Base-by-base conservation (phyloP, 495 filamentous ascomycete genomes). In the Penicillium canescens region DNA sequence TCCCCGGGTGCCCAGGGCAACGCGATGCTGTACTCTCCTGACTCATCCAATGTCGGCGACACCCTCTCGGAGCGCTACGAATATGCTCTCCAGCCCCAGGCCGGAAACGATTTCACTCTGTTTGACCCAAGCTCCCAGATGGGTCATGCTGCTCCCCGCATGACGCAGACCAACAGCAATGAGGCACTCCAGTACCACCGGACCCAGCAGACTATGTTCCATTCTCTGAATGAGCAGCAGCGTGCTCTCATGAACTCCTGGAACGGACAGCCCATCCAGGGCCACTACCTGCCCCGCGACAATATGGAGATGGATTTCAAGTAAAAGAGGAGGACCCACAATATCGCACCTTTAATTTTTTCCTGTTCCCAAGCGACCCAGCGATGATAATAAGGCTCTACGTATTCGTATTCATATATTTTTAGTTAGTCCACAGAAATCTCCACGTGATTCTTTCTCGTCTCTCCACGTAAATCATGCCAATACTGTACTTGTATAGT, bases 1-100 rank as follows among this genome's bases (percentile, higher is more conserved):
- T 87, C 85, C 11, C 82, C 83, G 33, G 70, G 75, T 40, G 85
- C 80, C 1, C 86, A 88, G 56, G 83, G 78, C 16, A 83, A 85
- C 43, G 61, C 80, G 10, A 83, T 86, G 77, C 76, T 89, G 40
- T 86, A 78, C 64, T 85, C 85, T 0, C 85, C 85, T 3, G 71
- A 79, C 42, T 78, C 81, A 2, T 58, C 47, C 36, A 20, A 50
- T 3, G 54, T 65, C 2, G 73, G 74, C 14, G 69, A 71, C 39
- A 64, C 64, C 10, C 16, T 59, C 12, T 44, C 46, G 40, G 74
- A 74, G 9, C 78, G 76, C 44, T 81, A 81, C 46, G 79, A 82
- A 23, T 70, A 74, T 9, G 62, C 31, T 13, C 49, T 42, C 31
- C 59, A 59, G 40, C 55, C 56, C 9, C 67, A 72, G 33, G 61